A percentile compares a stretch with the other conserved stretches of the same genome.
These are phyloP conservation scores for Fusarium torulosum DNA, from an alignment of 2,329 filamentous ascomycete genomes.

Conservation along the genomic window DNA sequence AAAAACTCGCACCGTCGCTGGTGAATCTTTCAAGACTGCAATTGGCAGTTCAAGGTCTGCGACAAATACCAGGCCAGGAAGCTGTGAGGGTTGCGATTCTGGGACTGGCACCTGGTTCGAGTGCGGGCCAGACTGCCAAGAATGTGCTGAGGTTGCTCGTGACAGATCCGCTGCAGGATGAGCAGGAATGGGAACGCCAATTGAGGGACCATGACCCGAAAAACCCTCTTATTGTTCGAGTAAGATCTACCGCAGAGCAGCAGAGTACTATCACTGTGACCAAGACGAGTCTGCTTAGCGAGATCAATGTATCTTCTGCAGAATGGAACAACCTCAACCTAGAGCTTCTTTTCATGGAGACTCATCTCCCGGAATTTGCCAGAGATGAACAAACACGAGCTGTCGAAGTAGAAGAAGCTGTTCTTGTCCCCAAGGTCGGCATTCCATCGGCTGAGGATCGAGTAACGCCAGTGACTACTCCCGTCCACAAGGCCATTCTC, in stretches of 20 bases:
- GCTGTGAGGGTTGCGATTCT: conserved; percentile 70
- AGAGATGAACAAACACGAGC: conserved; percentile 50
- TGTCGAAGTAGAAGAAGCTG: conserved; percentile 68
- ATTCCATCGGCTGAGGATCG: conserved; percentile 75
- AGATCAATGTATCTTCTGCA: conserved; percentile 73
- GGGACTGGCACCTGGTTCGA: conserved; percentile 57
- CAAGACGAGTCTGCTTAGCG: conserved; percentile 60
- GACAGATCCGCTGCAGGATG: conserved; percentile 74
- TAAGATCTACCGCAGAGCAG: conserved; percentile 53
- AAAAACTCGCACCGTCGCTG: conserved; percentile 70
- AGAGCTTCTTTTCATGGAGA: conserved; percentile 71
- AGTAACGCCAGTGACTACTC: conserved; percentile 77
- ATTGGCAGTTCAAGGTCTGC: conserved; percentile 75
- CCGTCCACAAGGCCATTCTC: conserved; percentile 85
- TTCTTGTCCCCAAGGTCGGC: conserved; percentile 82
- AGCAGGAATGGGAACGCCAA: conserved; percentile 75
- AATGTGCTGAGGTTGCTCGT: conserved; percentile 76
- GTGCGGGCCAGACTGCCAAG: conserved; percentile 65
- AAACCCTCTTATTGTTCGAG: conserved; percentile 73
- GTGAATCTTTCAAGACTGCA: conserved; percentile 78
- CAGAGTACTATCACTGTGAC: conserved; percentile 49
- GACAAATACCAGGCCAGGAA: conserved; percentile 68
- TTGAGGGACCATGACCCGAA: conserved; percentile 64
- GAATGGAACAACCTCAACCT: conserved; percentile 70
- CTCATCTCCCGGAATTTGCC: conserved; percentile 55